phyloP scores from a whole-genome alignment of 2,329 filamentous ascomycete genomes.

The Colletotrichum lini region DNA sequence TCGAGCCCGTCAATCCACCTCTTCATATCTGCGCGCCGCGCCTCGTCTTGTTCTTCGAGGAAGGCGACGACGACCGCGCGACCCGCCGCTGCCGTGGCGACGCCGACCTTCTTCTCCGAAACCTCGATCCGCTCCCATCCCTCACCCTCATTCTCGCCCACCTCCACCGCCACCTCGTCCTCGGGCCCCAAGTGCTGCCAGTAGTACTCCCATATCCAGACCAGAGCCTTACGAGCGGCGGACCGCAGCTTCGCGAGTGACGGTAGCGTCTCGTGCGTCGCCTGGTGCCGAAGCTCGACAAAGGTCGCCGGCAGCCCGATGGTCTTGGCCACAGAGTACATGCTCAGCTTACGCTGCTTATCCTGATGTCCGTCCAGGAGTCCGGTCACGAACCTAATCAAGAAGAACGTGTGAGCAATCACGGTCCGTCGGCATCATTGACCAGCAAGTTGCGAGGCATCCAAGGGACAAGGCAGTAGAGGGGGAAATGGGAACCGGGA shows the following conservation, averaged over 20 bases:
- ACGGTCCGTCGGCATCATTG: not conserved
- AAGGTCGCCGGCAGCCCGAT: slow-evolving; percentile 82
- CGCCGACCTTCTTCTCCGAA: slow-evolving; percentile 43
- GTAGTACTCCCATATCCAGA: slow-evolving; percentile 93
- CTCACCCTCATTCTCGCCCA: not conserved
- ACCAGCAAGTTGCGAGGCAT: not conserved
- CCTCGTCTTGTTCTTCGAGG: slow-evolving; percentile 53
- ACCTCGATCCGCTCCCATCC: not conserved
- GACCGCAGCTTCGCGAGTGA: slow-evolving; percentile 79
- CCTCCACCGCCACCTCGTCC: slow-evolving; percentile 23
- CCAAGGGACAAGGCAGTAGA: not conserved
- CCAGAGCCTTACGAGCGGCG: slow-evolving; percentile 78
- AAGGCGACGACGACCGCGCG: slow-evolving; percentile 56
- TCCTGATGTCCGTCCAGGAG: slow-evolving; percentile 82
- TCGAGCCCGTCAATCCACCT: slow-evolving; percentile 55
- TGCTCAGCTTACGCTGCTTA: slow-evolving; percentile 76
- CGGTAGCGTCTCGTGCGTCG: slow-evolving; percentile 90
- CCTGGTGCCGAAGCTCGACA: slow-evolving; percentile 90
- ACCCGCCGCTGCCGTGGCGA: slow-evolving; percentile 45
- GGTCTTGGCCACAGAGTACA: slow-evolving; percentile 79
- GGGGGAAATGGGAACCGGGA: not conserved
- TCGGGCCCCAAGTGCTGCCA: slow-evolving; percentile 71
- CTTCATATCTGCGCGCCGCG: slow-evolving; percentile 46
- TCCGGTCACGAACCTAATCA: slow-evolving; percentile 80
- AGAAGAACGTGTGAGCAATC: slow-evolving; percentile 17